A percentile compares a stretch with the other conserved stretches of the same genome.
phyloP scores from a whole-genome alignment of 176 grass and related monocot genomes.

The Lolium multiflorum region DNA sequence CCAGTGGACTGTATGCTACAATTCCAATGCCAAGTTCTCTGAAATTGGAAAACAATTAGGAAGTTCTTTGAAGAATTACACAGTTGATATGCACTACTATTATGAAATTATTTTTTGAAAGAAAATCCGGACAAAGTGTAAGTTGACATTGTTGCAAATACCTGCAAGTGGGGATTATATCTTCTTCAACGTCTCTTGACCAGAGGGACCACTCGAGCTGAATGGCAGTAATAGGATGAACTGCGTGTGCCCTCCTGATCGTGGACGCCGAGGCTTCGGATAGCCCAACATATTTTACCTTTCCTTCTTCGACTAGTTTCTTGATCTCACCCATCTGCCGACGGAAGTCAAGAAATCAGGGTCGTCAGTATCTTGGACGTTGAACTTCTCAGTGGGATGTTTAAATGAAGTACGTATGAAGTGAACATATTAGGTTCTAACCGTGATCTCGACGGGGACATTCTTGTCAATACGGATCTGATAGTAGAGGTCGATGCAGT shows the following conservation, averaged over 20 bases:
- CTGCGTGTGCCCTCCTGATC: slow-evolving; percentile 64
- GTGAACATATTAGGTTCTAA: slow-evolving; percentile 35
- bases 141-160: neutral
- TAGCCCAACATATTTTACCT: slow-evolving; percentile 71
- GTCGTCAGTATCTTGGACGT: neutral
- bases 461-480: slow-evolving; percentile 61
- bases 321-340: slow-evolving; percentile 64
- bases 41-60: neutral
- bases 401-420: no score
- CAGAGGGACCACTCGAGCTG: slow-evolving; percentile 77
- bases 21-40: slow-evolving; percentile 82
- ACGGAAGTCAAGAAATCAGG: neutral
- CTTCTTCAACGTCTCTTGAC: slow-evolving; percentile 71
- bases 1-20: slow-evolving; percentile 73
- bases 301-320: slow-evolving; percentile 72
- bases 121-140: neutral
- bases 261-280: slow-evolving; percentile 68
- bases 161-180: slow-evolving; percentile 76
- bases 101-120: neutral
- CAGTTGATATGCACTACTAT: neutral
- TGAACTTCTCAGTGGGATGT: neutral
- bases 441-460: slow-evolving; percentile 71
- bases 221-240: slow-evolving; percentile 68
- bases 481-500: slow-evolving; percentile 72
- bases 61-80: neutral